These are phyloP conservation scores for Diplodia corticola DNA, from an alignment of 2,329 filamentous ascomycete genomes.

Conservation along the genomic window DNA sequence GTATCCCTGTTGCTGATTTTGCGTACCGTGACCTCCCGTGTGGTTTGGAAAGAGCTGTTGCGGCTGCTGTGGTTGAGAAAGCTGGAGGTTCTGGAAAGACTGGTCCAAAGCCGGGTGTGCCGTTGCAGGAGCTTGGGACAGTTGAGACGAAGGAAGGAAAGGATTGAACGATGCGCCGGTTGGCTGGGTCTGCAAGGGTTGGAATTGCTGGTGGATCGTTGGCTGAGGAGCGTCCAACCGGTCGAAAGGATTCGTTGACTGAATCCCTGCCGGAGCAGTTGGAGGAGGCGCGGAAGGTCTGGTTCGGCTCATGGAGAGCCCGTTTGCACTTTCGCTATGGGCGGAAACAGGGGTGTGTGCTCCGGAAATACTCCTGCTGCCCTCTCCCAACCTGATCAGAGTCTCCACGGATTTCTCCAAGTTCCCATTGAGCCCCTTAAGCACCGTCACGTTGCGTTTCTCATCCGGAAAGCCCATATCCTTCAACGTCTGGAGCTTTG, in stretches of 20 bases:
- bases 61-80: conserved; percentile 48
- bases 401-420: conserved; percentile 84
- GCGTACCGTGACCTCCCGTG: conserved; percentile 62
- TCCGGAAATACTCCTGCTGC: conserved; percentile 44
- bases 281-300: conserved; percentile 31
- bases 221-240: conserved; percentile 44
- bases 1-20: conserved; percentile 38
- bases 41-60: conserved; percentile 73
- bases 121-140: conserved; percentile 28
- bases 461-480: conserved; percentile 93
- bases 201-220: conserved; percentile 31
- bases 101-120: conserved; percentile 55
- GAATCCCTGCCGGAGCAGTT: conserved; percentile 24
- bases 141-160: conserved; percentile 55
- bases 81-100: conserved; percentile 73
- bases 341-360: conserved; percentile 41
- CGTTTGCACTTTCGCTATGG: conserved; percentile 52
- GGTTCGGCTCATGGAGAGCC: conserved; percentile 45
- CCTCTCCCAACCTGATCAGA: conserved; percentile 78
- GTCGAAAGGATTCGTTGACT: conserved; percentile 47
- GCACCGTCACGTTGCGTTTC: conserved; percentile 74
- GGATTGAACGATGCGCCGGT: conserved; percentile 61
- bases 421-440: conserved; percentile 82
- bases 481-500: conserved; percentile 72
- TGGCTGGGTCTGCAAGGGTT: conserved; percentile 31